Evolutionary conservation across 2,329 filamentous ascomycete genomes (phyloP).

Genomic region (Calonectria pteridis): DNA sequence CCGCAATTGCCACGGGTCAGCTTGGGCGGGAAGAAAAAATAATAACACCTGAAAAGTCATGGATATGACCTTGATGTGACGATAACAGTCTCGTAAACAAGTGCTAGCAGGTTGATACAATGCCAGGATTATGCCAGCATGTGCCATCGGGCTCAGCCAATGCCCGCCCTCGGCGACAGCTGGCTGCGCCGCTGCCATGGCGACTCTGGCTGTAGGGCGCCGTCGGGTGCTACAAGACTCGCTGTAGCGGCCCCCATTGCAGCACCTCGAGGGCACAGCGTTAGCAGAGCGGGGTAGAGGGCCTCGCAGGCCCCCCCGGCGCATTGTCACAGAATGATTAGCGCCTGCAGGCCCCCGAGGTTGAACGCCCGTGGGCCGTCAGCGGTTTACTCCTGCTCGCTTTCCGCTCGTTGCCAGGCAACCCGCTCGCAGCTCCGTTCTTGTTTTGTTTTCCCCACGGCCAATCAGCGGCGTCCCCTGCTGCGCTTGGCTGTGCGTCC

Average conservation of each 20-base stretch:
- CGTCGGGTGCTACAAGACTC: slow-evolving; percentile 29
- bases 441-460: slow-evolving; percentile 49
- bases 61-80: slow-evolving; percentile 32
- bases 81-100: slow-evolving; percentile 41
- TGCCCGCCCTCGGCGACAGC: slow-evolving; percentile 34
- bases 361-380: slow-evolving; percentile 16
- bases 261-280: slow-evolving; percentile 37
- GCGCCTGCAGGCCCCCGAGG: slow-evolving; percentile 35
- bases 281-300: slow-evolving; percentile 43
- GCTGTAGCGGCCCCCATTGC: slow-evolving; percentile 22
- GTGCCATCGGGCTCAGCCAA: slow-evolving; percentile 33
- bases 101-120: slow-evolving; percentile 22
- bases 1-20: slow-evolving; percentile 36
- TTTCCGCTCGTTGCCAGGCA: slow-evolving; percentile 39
- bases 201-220: slow-evolving; percentile 41
- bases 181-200: slow-evolving; percentile 48
- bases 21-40: slow-evolving; percentile 24
- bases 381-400: slow-evolving; percentile 30
- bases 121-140: slow-evolving; percentile 44
- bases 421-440: slow-evolving; percentile 35
- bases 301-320: slow-evolving; percentile 20
- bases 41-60: slow-evolving; percentile 34
- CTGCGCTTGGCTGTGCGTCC: slow-evolving; percentile 39
- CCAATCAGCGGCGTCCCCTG: slow-evolving; percentile 45
- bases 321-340: slow-evolving; percentile 47